phyloP scores from a whole-genome alignment of 164 flowering plant species.

The Liriodendron chinense region DNA sequence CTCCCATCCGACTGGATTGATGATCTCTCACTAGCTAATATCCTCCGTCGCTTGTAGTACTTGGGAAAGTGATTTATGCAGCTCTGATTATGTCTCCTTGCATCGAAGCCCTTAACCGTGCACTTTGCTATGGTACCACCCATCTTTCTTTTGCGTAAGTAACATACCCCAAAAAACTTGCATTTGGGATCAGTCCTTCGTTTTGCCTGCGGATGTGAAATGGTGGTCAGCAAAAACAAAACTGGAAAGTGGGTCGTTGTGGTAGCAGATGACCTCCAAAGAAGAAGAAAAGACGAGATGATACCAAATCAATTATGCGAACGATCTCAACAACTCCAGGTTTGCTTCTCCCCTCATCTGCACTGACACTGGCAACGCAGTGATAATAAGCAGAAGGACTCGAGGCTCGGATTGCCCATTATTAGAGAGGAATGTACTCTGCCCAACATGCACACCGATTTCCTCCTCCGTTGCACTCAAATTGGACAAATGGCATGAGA shows the following conservation, averaged over 20 bases:
- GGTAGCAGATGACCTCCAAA: neutral
- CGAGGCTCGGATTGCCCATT: neutral
- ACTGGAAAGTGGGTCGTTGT: neutral
- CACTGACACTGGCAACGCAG: constrained; percentile 1
- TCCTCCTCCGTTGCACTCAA: neutral
- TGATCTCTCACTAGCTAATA: neutral
- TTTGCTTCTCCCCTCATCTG: neutral
- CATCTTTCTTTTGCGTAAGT: neutral
- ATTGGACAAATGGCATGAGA: neutral
- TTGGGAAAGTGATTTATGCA: neutral
- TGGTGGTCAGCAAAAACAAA: neutral
- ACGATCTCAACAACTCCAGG: neutral
- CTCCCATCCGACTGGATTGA: neutral
- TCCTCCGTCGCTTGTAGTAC: neutral
- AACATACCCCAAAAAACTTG: constrained; percentile 1
- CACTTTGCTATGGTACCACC: neutral
- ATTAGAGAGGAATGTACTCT: neutral
- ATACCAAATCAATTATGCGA: neutral
- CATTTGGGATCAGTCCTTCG: neutral
- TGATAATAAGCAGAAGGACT: neutral
- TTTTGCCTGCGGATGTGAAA: neutral
- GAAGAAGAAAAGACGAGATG: neutral
- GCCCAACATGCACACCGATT: neutral
- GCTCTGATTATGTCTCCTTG: neutral
- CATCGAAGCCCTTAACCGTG: neutral